Evolutionary conservation across 163 green algal species (phyloP).

Genomic region (Chlamydomonas reinhardtii): DNA sequence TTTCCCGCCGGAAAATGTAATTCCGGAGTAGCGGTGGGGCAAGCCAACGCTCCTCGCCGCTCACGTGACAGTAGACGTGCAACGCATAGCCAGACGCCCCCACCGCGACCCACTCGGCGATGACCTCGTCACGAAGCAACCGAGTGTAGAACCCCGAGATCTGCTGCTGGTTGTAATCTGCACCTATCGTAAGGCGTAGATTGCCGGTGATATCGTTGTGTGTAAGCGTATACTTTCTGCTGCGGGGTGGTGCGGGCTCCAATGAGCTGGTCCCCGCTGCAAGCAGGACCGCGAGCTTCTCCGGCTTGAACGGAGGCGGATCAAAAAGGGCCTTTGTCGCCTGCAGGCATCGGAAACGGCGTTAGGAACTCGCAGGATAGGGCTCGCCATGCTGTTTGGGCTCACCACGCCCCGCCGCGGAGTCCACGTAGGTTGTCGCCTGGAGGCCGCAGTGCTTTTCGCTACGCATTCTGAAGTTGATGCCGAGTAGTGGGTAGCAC

Average conservation of each 20-base stretch:
- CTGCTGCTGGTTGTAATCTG: slow-evolving; percentile 85
- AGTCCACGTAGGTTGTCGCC: neutral
- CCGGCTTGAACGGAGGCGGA: slow-evolving; percentile 81
- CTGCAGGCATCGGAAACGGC: slow-evolving; percentile 11
- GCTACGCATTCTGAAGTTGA: slow-evolving; percentile 19
- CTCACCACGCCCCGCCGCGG: slow-evolving; percentile 23
- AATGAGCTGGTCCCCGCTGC: slow-evolving; percentile 46
- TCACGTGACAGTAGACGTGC: slow-evolving; percentile 95
- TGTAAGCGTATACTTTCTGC: slow-evolving; percentile 90
- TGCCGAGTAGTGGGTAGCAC: slow-evolving; percentile 14
- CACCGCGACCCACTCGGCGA: slow-evolving; percentile 85
- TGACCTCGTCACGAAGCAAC: slow-evolving; percentile 92
- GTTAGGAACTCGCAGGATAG: neutral
- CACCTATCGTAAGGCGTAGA: slow-evolving; percentile 85
- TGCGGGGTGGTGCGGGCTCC: slow-evolving; percentile 4
- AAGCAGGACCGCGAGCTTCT: slow-evolving; percentile 83
- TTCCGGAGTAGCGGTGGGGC: slow-evolving; percentile 85
- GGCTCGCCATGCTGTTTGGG: neutral
- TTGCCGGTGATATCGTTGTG: slow-evolving; percentile 95
- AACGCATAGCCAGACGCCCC: slow-evolving; percentile 59
- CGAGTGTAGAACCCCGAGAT: slow-evolving; percentile 92
- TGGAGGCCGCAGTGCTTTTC: neutral
- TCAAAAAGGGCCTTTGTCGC: slow-evolving; percentile 72
- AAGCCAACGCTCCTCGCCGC: slow-evolving; percentile 85
- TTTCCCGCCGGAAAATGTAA: slow-evolving; percentile 96